Base-by-base conservation (phyloP, 768 basidiomycete species). In the Hygrophorus pudorinus region DNA sequence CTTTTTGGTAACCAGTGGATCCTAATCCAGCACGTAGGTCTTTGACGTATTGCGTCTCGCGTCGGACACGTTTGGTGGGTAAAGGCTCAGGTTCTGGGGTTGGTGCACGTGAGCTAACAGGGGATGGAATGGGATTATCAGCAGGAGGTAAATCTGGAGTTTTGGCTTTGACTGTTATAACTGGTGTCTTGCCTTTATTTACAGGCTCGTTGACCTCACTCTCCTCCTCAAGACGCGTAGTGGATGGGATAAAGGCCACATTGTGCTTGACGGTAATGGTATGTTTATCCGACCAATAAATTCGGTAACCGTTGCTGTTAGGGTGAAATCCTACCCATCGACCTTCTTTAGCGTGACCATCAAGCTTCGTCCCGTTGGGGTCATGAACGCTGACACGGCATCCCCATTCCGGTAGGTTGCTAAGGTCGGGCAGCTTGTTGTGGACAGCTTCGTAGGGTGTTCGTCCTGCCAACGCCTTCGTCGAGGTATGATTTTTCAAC, bases 301-400 rank as follows among this genome's bases (percentile, higher is more conserved):
- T 53, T 3, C 56, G 44, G 31, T 60, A 56, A 0, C 53, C 66
- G 10, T 60, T 58, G 16, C 56, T 59, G 17, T 58, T 46, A 2
- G 53, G 48, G 39, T 64, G 58, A 42, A 58, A 54, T 13, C 70
- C 67, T 5, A 71, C 39, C 58, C 61, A 70, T 2, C 52, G 34
- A 8, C 57, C 65, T 37, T 57, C 50, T 30, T 51, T 37, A 3
- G 48, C 58, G 1, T 53, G 39, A 3, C 49, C 49, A 13, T 48
- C 53, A 40, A 65, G 53, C 49, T 62, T 64, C n/a, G 46, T 36
- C 24, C 46, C 46, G 9, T 45, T 38, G 2, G 51, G 42, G 24
- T 59, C 47, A 32, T 57, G 56, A 5, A 67, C 62, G 30, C 54
- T 53, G 1, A 58, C 56, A 21, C 48, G 46, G 0, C 56, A 66